Conservation (phyloP, 75 land plant species). For the Pseudotsuga menziesii region DNA sequence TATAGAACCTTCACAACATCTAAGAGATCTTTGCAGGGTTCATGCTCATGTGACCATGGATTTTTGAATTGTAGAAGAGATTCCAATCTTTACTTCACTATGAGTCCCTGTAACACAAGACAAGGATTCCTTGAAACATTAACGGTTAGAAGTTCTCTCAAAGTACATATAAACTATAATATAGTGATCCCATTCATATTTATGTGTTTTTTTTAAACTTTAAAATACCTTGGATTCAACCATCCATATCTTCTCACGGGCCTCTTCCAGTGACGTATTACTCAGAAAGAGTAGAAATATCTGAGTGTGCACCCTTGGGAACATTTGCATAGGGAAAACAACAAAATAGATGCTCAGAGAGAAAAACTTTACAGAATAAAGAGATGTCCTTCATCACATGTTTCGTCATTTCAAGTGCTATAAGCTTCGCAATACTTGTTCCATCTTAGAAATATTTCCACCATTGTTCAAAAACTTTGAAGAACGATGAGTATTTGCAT, state of each 20-base stretch:
- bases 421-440: slow-evolving; percentile 84
- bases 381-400: slow-evolving; percentile 27
- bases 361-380: too few relatives aligned
- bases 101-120: slow-evolving; percentile 39
- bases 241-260: slow-evolving; percentile 76
- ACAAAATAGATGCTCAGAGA: background rate
- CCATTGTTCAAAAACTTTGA: background rate
- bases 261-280: slow-evolving; percentile 57
- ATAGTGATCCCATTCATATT: too few relatives aligned
- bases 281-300: slow-evolving; percentile 46
- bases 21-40: slow-evolving; percentile 30
- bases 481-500: background rate
- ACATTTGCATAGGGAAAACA: slow-evolving; percentile 6
- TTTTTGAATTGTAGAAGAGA: slow-evolving; percentile 63
- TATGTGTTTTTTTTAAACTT: too few relatives aligned
- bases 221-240: slow-evolving; percentile 83
- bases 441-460: slow-evolving; percentile 49
- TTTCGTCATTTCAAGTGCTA: slow-evolving; percentile 75
- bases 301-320: slow-evolving; percentile 11
- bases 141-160: background rate
- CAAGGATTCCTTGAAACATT: background rate
- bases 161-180: too few relatives aligned
- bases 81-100: slow-evolving; percentile 54
- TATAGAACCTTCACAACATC: slow-evolving; percentile 60
- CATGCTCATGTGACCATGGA: slow-evolving; percentile 67